Evolutionary conservation across 2,329 filamentous ascomycete genomes (phyloP), one percentile per base, ranked within the genome.

Genomic region (Penicillium concentricum): DNA sequence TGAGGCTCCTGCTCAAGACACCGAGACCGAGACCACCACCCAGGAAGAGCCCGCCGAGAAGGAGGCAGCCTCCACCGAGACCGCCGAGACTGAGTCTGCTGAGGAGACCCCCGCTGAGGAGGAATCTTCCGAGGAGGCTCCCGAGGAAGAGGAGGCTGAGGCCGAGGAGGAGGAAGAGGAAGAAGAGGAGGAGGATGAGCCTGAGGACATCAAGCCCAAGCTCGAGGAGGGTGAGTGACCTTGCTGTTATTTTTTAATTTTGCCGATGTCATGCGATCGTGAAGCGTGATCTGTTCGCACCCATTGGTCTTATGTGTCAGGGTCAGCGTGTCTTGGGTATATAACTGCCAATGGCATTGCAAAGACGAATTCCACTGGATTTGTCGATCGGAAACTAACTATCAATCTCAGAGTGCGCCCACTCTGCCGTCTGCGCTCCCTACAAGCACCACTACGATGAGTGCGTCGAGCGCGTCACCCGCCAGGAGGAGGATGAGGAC

Each of bases 371-470:
- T 54, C 30, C 35, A 45, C 30, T n/a, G 38, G 42, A 22, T 26
- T 45, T 24, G 35, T 32, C n/a, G n/a, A 56, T 30, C 34, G 32
- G 15, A 43, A 5, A 46, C 59, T 63, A 41, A 61, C 46, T 22
- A 12, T 30, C 30, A 10, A 51, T 50, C 37, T 68, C 78, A 97
- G 94, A 96, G 74, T 99, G 94, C 85, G 85, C 86, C 78, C 86
- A 93, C 77, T 92, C 92, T 64, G 84, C 88, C 77, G 82, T 90
- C 78, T 99, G 94, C 81, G 83, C 88, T 61, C 87, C 89, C 58
- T 85, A 86, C 74, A 99, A 97, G 87, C 93, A 97, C 84, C 94
- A 99, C 85, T 97, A 89, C 77, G 93, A 97, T 67, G 91, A 97
- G 81, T 99, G 94, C 78, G 92, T 93, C 69, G 92, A 96, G 85